phyloP scores from a whole-genome alignment of 2,329 filamentous ascomycete genomes.

The Sarocladium strictum region DNA sequence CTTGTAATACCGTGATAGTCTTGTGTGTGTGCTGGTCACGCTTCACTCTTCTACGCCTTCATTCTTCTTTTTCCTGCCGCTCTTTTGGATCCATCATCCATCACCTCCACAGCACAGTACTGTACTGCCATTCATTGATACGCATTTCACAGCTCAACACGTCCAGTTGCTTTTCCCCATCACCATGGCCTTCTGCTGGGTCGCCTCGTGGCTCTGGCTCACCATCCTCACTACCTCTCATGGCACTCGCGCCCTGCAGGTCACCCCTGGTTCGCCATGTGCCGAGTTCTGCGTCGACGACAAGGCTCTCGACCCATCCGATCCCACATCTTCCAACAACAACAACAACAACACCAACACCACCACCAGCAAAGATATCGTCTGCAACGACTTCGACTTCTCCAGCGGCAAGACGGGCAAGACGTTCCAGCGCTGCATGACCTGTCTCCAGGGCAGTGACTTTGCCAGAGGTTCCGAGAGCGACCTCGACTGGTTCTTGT shows the following conservation, averaged over 20 bases:
- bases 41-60: background rate
- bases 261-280: constrained; percentile 50
- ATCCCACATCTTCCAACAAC: constrained; percentile 41
- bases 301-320: constrained; percentile 32
- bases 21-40: background rate
- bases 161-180: too few relatives aligned
- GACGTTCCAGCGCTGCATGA: constrained; percentile 44
- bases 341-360: too few relatives aligned
- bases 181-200: background rate
- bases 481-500: constrained; percentile 51
- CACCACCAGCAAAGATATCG: constrained; percentile 40
- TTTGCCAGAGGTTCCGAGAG: constrained; percentile 41
- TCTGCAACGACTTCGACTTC: constrained; percentile 41
- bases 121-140: background rate
- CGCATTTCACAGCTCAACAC: too few relatives aligned
- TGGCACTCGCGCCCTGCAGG: constrained; percentile 34
- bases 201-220: background rate
- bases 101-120: too few relatives aligned
- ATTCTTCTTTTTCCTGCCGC: background rate
- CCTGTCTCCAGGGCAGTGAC: constrained; percentile 46
- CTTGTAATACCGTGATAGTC: background rate
- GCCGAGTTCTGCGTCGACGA: constrained; percentile 42
- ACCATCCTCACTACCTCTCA: background rate
- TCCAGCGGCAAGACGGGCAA: constrained; percentile 29
- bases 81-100: too few relatives aligned